Base-by-base conservation (phyloP, 2,329 filamentous ascomycete genomes). In the Ophiostoma pallidulum region DNA sequence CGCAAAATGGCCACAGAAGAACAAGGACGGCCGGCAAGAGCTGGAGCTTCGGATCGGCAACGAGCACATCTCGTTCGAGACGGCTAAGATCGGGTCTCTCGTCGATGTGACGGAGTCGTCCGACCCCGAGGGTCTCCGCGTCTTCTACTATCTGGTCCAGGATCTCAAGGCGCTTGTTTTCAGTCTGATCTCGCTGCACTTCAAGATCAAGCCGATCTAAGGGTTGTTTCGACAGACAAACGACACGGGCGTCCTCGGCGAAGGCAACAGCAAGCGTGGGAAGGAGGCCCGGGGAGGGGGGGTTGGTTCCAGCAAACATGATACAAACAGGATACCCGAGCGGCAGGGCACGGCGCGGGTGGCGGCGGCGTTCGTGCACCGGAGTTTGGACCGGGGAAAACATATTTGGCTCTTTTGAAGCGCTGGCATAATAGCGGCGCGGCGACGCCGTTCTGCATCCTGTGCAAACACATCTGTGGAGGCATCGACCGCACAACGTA, bases 1-100 rank as follows among this genome's bases (percentile, higher is more conserved):
- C 65, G 86, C 82, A 22, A 96, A 96, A 65, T 98, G 92, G 92
- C 92, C 92, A 1, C 88, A 94, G 66, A 98, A 97, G 78, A 98
- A 98, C 71, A 97, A 97, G 70, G 92, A 98, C 59, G 92, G 92
- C 31, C 80, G 91, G 54, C 92, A 98, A 64, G 92, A 98, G 69
- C 74, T 98, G 41, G 92, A 98, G 66, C 96, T 98, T 50, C 78
- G 90, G 41, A 65, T 98, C 48, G 92, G 91, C 36, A 92, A 85
- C 59, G 92, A 98, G 54, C 91, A 97, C 65, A 97, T 98, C 57
- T 94, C 89, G 2, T 98, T 98, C 57, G 92, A 98, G 90, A 98
- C 92, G 26, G 92, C 92, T 31, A 98, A 98, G 69, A 97, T 98
- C 57, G 92, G 92, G 52, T 97, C 92, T 8, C 72, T 98, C 43